Evolutionary conservation across 2,329 filamentous ascomycete species (phyloP).

Genomic region (Emmonsia crescens): DNA sequence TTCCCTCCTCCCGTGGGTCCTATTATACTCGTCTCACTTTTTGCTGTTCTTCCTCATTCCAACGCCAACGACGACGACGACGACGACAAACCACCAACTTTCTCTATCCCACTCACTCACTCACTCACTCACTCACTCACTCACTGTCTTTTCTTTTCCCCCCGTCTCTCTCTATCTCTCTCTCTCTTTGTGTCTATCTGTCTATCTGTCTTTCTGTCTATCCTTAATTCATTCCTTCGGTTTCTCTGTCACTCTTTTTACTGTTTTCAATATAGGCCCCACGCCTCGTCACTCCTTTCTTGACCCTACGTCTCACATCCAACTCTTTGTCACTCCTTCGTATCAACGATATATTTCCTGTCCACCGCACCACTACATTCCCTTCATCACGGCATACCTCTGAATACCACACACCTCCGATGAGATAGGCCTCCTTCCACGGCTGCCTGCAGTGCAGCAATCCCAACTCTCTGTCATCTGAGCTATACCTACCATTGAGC

Average conservation of each 20-base stretch:
- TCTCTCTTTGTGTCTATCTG: slow-evolving; percentile 13
- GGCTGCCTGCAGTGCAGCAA: slow-evolving; percentile 14
- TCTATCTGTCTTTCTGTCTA: slow-evolving; percentile 14
- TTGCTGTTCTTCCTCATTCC: background rate
- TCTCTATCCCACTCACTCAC: background rate
- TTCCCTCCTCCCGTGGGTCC: background rate
- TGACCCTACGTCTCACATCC: slow-evolving; percentile 7
- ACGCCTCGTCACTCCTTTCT: slow-evolving; percentile 9
- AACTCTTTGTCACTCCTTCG: slow-evolving; percentile 6
- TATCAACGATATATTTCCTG: slow-evolving; percentile 12
- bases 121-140: slow-evolving; percentile 1
- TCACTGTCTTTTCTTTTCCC: slow-evolving; percentile 13
- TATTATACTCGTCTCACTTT: background rate
- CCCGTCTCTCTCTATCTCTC: slow-evolving; percentile 13
- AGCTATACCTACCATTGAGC: slow-evolving; percentile 7
- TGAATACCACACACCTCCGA: slow-evolving; percentile 8
- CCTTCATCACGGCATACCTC: slow-evolving; percentile 1
- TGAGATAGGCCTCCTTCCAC: slow-evolving; percentile 11
- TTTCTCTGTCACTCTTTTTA: slow-evolving; percentile 12
- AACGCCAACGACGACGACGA: too few species aligned
- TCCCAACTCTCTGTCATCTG: background rate
- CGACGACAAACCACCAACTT: background rate
- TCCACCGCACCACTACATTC: slow-evolving; percentile 6
- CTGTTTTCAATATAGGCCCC: slow-evolving; percentile 12
- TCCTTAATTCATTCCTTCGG: slow-evolving; percentile 7